Evolutionary conservation across 2,329 filamentous ascomycete species (phyloP), one percentile per base, ranked within the genome.

Genomic region (Aphanocladium album): DNA sequence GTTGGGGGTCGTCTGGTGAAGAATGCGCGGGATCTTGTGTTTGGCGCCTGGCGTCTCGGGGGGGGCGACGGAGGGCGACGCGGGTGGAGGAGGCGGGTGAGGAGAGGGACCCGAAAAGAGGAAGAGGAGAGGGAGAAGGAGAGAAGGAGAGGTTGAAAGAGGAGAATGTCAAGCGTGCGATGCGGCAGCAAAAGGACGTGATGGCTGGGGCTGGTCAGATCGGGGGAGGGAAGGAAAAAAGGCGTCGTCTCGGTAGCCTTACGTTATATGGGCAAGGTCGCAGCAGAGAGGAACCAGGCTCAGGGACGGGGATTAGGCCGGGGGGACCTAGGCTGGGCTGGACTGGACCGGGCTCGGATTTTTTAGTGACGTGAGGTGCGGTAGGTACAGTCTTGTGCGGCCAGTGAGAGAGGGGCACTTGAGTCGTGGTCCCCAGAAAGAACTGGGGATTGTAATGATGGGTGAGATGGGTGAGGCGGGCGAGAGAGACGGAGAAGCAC

Each of bases 1-100:
- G 70, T 89, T 90, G 68, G 83, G 83, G 72, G 87, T 89, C 6
- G 88, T 89, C 70, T 90, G 88, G 75, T 91, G 88, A 45, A 91
- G 88, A 68, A 91, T 90, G 73, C 88, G 89, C 56, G 89, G 89
- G 53, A 91, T 87, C 61, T 81, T 84, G 61, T 86, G 83, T 69
- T 89, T 89, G 68, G 82, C 83, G 71, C 88, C 88, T 17, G 86
- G 88, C 70, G 87, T 86, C 75, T 89, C 86, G 60, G 89, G 87
- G 69, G 88, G 88, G 73, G 27, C 57, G 30, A 58, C 50, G 8
- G n/a, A n/a, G n/a, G n/a, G n/a, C n/a, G n/a, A n/a, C n/a, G n/a
- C n/a, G n/a, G n/a, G n/a, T n/a, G n/a, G n/a, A 21, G 19, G 41
- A 37, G 30, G 25, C 33, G 33, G 33, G 33, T 6, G 35, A 27